A percentile compares a stretch with the other conserved stretches of the same genome.
These are phyloP conservation scores for Sordariomycetes sp. DNA, from an alignment of 2,329 filamentous ascomycete species.

Conservation along the genomic window DNA sequence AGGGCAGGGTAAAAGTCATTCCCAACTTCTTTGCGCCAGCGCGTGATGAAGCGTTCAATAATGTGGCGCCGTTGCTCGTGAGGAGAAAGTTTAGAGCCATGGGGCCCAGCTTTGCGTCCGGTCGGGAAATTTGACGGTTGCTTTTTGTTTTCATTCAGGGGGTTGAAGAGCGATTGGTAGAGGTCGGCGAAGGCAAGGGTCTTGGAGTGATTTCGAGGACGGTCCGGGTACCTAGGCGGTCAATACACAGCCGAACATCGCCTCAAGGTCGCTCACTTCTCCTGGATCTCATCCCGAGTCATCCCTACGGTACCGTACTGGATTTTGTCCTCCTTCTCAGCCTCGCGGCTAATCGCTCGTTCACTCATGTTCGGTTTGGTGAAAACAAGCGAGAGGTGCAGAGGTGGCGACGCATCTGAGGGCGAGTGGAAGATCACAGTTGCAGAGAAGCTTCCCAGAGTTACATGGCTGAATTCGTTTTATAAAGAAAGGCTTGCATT, in stretches of 20 bases:
- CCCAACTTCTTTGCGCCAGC: slow-evolving; percentile 83
- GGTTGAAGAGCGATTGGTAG: slow-evolving; percentile 72
- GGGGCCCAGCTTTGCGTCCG: slow-evolving; percentile 47
- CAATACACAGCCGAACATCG: too few species aligned
- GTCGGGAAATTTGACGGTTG: slow-evolving; percentile 53
- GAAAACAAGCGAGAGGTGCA: too few species aligned
- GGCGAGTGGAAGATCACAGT: too few species aligned
- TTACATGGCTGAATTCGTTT: too few species aligned
- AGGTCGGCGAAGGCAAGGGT: slow-evolving; percentile 79
- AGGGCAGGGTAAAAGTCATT: slow-evolving; percentile 90
- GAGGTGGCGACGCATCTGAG: too few species aligned
- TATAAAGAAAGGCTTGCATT: too few species aligned
- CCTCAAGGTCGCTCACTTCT: slow-evolving; percentile 27
- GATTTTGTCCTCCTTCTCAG: background rate
- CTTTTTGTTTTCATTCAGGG: slow-evolving; percentile 68
- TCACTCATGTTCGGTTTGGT: too few species aligned
- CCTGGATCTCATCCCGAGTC: slow-evolving; percentile 36
- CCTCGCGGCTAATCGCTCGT: too few species aligned
- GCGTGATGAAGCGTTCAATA: slow-evolving; percentile 75
- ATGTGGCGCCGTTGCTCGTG: slow-evolving; percentile 73
- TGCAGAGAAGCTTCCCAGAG: too few species aligned
- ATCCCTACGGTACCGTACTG: background rate
- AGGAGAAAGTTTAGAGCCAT: slow-evolving; percentile 53
- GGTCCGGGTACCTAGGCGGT: slow-evolving; percentile 70
- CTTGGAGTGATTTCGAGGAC: slow-evolving; percentile 69